These are phyloP conservation scores for Pachyrhizus erosus DNA, from an alignment of 306 rosid genomes.

Conservation along the genomic window DNA sequence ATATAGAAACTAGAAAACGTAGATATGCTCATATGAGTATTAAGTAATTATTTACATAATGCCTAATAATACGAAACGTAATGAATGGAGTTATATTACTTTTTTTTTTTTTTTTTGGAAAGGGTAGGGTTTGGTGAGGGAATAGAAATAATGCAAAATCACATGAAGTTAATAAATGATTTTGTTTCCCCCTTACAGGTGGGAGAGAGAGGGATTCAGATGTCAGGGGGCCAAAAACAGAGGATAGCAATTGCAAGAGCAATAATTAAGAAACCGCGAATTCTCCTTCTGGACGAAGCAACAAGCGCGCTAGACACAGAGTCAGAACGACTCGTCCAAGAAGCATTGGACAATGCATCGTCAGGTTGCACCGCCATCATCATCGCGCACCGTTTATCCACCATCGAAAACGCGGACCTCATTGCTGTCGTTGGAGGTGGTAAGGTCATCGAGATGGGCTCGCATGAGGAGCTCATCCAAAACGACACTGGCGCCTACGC, in stretches of 20 bases:
- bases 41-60: too few relatives aligned
- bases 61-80: too few relatives aligned
- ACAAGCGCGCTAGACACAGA: conserved; percentile 71
- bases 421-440: conserved; percentile 54
- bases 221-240: conserved; percentile 78
- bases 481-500: conserved; percentile 39
- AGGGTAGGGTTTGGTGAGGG: too few relatives aligned
- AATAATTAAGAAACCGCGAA: conserved; percentile 54
- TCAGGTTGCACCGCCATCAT: conserved; percentile 61
- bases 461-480: conserved; percentile 47
- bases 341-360: conserved; percentile 56
- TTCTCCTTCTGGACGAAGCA: conserved; percentile 72
- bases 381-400: conserved; percentile 69
- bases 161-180: background rate
- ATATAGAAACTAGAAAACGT: too few relatives aligned
- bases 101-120: too few relatives aligned
- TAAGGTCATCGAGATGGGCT: conserved; percentile 40
- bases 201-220: conserved; percentile 64
- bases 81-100: too few relatives aligned
- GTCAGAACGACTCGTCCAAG: conserved; percentile 65
- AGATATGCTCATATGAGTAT: too few relatives aligned
- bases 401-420: conserved; percentile 56
- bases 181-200: conserved; percentile 38
- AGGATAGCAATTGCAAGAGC: conserved; percentile 75
- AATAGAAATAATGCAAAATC: background rate